phyloP scores from a whole-genome alignment of 352 stramenopile genomes.

The Pythium pectinolyticum region DNA sequence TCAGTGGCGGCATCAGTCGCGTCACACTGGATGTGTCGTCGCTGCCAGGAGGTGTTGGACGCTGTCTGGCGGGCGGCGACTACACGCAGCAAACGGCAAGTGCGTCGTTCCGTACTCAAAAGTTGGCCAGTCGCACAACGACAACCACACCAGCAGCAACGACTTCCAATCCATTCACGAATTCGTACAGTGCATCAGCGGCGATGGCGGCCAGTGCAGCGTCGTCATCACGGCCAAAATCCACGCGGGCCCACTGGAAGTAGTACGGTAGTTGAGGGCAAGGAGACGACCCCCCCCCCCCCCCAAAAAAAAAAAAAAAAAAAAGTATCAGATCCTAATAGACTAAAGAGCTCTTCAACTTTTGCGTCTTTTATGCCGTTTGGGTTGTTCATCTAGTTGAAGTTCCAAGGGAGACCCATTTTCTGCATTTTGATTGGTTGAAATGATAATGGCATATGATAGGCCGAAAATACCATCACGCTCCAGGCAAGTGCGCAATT shows the following conservation, averaged over 20 bases:
- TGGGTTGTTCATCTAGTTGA: neutral
- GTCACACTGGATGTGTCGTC: constrained; percentile 18
- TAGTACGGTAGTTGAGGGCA: no score
- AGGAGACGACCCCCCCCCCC: no score
- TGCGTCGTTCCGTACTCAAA: constrained; percentile 9
- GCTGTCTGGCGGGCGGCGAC: constrained; percentile 5
- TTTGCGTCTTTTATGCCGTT: neutral
- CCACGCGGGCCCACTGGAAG: constrained; percentile 52
- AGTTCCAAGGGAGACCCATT: no score
- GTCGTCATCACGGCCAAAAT: constrained; percentile 24
- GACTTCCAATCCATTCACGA: no score
- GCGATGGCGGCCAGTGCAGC: neutral
- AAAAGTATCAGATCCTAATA: no score
- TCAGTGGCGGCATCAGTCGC: constrained; percentile 10
- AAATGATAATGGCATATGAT: no score
- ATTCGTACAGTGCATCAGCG: no score
- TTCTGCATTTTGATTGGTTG: no score
- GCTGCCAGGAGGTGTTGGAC: constrained; percentile 5
- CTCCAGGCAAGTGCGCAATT: no score
- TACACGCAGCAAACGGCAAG: neutral
- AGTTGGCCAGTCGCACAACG: neutral
- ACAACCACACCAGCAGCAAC: neutral
- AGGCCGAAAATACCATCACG: no score
- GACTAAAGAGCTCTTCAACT: neutral
- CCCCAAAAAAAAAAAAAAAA: no score